Conservation (phyloP, 305 asterid species). For the Solanum hybrid region DNA sequence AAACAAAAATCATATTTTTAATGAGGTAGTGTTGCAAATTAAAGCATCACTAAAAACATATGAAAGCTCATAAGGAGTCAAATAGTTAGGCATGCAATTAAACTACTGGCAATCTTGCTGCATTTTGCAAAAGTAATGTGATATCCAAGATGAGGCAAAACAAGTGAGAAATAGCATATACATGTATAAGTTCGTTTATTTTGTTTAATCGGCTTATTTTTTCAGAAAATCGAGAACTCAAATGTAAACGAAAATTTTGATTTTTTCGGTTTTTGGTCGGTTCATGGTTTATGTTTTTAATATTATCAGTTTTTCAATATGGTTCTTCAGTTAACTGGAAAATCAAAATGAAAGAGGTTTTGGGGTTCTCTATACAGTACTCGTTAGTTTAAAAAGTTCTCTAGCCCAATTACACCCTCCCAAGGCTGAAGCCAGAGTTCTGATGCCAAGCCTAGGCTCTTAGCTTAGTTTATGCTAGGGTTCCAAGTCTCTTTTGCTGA, state of each 20-base stretch:
- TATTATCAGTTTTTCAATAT: not conserved
- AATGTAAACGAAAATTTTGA: not conserved
- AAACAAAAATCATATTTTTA: not conserved
- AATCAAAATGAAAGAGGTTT: not conserved
- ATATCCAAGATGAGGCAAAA: not conserved
- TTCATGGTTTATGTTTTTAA: not conserved
- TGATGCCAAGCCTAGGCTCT: not conserved
- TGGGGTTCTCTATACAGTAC: not conserved
- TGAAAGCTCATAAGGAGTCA: not conserved
- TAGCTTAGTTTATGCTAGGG: not conserved
- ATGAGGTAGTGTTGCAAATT: not conserved
- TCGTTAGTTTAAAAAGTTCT: not conserved
- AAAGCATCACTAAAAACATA: not conserved
- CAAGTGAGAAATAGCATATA: not conserved
- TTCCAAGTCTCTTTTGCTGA: not conserved
- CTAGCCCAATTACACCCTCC: not conserved
- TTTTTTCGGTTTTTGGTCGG: not conserved
- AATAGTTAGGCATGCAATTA: not conserved
- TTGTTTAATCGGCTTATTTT: not conserved
- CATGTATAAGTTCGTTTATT: not conserved
- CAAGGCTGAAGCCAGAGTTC: not conserved
- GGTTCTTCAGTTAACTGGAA: not conserved
- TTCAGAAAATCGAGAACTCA: not conserved
- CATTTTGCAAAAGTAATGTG: not conserved
- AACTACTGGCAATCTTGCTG: not conserved